Evolutionary conservation across 2,329 filamentous ascomycete genomes (phyloP), one percentile per base, ranked within the genome.

Genomic region (Sporothrix curviconia): DNA sequence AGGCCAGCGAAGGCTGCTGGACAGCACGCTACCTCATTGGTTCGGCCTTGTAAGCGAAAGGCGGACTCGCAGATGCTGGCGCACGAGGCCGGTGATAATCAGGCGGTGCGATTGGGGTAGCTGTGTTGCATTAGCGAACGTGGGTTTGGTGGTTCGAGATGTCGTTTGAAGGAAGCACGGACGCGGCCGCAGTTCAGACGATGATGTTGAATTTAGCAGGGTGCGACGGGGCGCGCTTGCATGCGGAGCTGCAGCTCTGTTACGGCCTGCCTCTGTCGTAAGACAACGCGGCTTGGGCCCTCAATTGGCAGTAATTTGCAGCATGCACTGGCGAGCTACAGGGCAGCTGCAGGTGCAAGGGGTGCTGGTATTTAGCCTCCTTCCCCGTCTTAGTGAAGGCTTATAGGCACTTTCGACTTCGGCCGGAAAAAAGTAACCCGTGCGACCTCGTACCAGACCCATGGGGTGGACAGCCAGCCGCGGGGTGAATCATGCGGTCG

Each of bases 401-500:
- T n/a, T n/a, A n/a, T n/a, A n/a, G 34, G 53, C 28, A 30, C 32
- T 12, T 15, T 51, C 37, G n/a, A 25, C 7, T 25, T 24, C 49
- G 56, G 52, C 52, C 56, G 59, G 56, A 58, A 58, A 58, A 60
- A 60, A 49, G 52, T 39, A 30, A 25, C 46, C 55, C 59, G 55
- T 19, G 17, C 12, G 19, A 25, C 39, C 40, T n/a, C n/a, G n/a
- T n/a, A n/a, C n/a, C n/a, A n/a, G n/a, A n/a, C n/a, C n/a, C n/a
- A n/a, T n/a, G n/a, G n/a, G 47, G 19, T 28, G 7, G 46, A 50
- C 32, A 36, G 46, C 14, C 28, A 42, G 52, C 28, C 37, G 39
- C 25, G 39, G 25, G 40, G 52, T 46, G 51, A 11, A 19, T 14
- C 25, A 28, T 54, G 37, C 17, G 12, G 28, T 32, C 30, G 28